phyloP scores from a whole-genome alignment of 805 yeast genomes.

The Candida vaughaniae region DNA sequence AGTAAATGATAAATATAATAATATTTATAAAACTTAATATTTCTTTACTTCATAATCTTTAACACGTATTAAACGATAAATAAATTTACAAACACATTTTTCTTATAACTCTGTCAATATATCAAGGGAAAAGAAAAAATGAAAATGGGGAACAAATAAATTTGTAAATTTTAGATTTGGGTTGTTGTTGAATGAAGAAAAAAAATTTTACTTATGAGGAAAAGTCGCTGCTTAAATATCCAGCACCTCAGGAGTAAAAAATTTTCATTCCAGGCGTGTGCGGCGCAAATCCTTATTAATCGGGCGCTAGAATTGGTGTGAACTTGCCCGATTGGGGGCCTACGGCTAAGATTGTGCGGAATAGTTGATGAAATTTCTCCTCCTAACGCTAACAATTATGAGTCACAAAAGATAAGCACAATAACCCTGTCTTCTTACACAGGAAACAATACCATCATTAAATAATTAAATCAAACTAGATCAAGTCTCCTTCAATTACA shows the following conservation, averaged over 20 bases:
- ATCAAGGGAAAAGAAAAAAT: slow-evolving; percentile 1
- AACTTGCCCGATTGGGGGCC: slow-evolving; percentile 1
- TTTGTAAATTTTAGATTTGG: no score
- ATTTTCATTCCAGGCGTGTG: slow-evolving; percentile 7
- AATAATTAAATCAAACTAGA: no score
- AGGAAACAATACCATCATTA: no score
- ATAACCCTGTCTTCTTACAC: no score
- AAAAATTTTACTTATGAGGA: background rate
- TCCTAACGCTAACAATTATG: background rate
- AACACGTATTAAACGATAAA: slow-evolving; percentile 3
- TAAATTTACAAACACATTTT: slow-evolving; percentile 11
- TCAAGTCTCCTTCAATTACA: no score
- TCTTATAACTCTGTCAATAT: slow-evolving; percentile 2
- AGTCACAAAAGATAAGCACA: slow-evolving; percentile 1
- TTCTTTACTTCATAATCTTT: slow-evolving; percentile 6
- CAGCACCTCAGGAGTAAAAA: slow-evolving; percentile 2
- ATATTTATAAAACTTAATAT: slow-evolving; percentile 1
- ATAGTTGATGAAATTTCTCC: no score
- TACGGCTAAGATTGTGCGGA: no score
- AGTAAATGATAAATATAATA: background rate
- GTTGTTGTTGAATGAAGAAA: slow-evolving; percentile 7
- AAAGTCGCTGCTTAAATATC: slow-evolving; percentile 3
- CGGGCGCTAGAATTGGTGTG: no score
- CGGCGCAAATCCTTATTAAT: no score
- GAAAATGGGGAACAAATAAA: slow-evolving; percentile 1